Conservation (phyloP, 768 basidiomycete genomes). For the Cystoderma amianthinum region DNA sequence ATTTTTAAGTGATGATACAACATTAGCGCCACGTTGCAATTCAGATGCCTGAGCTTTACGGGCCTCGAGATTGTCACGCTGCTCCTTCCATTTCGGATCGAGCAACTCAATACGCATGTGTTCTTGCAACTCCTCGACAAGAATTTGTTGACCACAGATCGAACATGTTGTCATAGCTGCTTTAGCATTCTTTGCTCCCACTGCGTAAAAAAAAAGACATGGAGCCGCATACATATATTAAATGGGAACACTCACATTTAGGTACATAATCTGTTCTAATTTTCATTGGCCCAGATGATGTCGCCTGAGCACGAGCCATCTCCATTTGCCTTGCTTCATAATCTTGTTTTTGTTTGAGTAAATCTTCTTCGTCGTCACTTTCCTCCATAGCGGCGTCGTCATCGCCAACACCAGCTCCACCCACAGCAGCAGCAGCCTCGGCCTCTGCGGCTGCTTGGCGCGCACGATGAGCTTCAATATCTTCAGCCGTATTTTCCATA, state of each 20-base stretch:
- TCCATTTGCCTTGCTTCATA: conserved; percentile 68
- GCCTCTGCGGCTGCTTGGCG: conserved; percentile 82
- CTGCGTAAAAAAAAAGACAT: conserved; percentile 24
- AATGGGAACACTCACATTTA: conserved; percentile 53
- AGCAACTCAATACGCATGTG: conserved; percentile 98
- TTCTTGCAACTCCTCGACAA: conserved; percentile 92
- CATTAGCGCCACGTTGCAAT: conserved; percentile 86
- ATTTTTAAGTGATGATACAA: conserved; percentile 87
- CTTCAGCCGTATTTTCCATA: conserved; percentile 89
- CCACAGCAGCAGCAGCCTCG: conserved; percentile 76
- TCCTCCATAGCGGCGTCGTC: conserved; percentile 79
- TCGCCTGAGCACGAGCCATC: conserved; percentile 72
- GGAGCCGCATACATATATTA: conserved; percentile 1
- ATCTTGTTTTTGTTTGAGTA: conserved; percentile 54
- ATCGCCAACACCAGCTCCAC: conserved; percentile 47
- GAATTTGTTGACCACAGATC: conserved; percentile 94
- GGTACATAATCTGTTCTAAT: conserved; percentile 96
- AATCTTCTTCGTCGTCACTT: conserved; percentile 75
- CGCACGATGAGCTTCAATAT: conserved; percentile 77
- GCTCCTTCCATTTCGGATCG: conserved; percentile 97
- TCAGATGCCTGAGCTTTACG: conserved; percentile 88
- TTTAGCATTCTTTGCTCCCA: conserved; percentile 60
- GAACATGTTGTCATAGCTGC: conserved; percentile 80
- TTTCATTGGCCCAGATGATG: conserved; percentile 78
- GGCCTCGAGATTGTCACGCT: conserved; percentile 81